Conservation (phyloP, 176 grass and related monocot genomes). For the Carex cristatella region DNA sequence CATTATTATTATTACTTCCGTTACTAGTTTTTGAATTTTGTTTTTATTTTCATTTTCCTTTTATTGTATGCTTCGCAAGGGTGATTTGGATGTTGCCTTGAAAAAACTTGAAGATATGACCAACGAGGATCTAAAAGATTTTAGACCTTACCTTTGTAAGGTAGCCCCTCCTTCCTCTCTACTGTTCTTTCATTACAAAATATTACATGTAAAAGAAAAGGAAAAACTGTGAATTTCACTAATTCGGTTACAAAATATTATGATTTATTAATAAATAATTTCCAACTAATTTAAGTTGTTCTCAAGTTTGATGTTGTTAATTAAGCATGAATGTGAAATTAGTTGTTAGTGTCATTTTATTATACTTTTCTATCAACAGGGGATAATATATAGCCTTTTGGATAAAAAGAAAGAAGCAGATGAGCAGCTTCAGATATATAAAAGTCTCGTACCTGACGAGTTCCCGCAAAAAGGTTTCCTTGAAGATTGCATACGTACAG, state of each 20-base stretch:
- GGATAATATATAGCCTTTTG: conserved; percentile 70
- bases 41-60: not conserved
- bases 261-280: not conserved
- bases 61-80: conserved; percentile 28
- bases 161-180: conserved; percentile 16
- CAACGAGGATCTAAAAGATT: conserved; percentile 74
- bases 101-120: conserved; percentile 65
- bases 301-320: not conserved
- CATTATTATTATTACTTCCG: not conserved
- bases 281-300: not conserved
- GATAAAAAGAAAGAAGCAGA: conserved; percentile 72
- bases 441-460: conserved; percentile 78
- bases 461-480: conserved; percentile 86
- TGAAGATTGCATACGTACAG: conserved; percentile 53
- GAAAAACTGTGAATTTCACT: not conserved
- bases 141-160: conserved; percentile 84
- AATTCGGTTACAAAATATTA: not conserved
- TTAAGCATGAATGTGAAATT: not conserved
- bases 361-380: conserved; percentile 33
- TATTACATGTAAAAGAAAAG: not conserved
- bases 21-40: not conserved
- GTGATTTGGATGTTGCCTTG: conserved; percentile 54
- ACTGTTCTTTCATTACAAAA: not conserved
- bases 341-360: not conserved
- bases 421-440: conserved; percentile 54